A percentile compares a stretch with the other conserved stretches of the same genome.
Conservation (phyloP, 176 grass and related monocot species). For the Triticum monococcum region DNA sequence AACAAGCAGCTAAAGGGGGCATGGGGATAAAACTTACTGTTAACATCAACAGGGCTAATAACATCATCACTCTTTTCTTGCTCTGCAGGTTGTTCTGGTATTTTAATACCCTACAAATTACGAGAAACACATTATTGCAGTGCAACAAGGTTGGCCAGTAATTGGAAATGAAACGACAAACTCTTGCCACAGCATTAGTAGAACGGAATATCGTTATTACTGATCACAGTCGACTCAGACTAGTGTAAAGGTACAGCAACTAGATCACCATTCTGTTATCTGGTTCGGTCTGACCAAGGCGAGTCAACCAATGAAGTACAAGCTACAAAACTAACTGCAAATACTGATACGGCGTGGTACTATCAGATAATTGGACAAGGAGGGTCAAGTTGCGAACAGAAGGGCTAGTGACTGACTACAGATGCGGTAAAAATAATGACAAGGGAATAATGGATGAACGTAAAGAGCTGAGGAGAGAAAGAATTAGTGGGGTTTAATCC, state of each 20-base stretch:
- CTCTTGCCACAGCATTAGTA: background rate
- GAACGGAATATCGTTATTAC: background rate
- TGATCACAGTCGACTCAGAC: background rate
- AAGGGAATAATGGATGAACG: background rate
- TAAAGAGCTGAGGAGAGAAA: background rate
- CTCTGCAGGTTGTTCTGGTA: conserved; percentile 49
- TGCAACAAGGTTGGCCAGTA: background rate
- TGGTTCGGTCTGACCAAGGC: no score
- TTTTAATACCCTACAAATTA: conserved; percentile 36
- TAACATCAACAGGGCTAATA: conserved; percentile 58
- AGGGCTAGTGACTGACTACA: background rate
- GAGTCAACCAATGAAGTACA: background rate
- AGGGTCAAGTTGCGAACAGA: background rate
- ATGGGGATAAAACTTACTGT: conserved; percentile 30
- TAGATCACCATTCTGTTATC: background rate
- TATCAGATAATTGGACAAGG: background rate
- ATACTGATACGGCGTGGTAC: background rate
- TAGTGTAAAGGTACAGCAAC: background rate
- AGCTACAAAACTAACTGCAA: background rate
- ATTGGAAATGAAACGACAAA: background rate
- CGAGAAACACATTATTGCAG: conserved; percentile 8
- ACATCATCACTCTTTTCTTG: conserved; percentile 78
- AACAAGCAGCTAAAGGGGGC: background rate
- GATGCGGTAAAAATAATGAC: background rate
- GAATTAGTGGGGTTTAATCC: background rate